Conservation (phyloP, 2,329 filamentous ascomycete genomes). For the Neocatenulostroma microsporum region DNA sequence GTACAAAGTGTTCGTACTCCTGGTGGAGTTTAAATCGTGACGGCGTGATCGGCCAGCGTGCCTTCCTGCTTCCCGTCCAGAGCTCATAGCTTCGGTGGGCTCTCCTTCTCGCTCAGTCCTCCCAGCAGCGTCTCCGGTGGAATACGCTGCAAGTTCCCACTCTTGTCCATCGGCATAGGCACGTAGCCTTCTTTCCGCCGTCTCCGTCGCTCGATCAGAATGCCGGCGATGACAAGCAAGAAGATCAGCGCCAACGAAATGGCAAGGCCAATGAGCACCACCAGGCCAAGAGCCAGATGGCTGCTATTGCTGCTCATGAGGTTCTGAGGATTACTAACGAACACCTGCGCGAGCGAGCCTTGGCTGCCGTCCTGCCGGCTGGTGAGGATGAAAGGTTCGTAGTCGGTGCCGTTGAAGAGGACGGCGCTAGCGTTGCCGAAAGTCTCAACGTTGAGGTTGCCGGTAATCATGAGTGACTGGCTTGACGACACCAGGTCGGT, state of each 20-base stretch:
- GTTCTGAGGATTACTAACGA: constrained; percentile 65
- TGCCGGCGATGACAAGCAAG: constrained; percentile 65
- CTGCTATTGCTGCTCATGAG: constrained; percentile 54
- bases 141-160: constrained; percentile 42
- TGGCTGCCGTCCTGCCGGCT: constrained; percentile 54
- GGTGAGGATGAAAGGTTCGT: constrained; percentile 74
- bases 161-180: constrained; percentile 59
- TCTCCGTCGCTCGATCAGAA: constrained; percentile 66
- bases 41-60: too few relatives aligned
- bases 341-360: constrained; percentile 72
- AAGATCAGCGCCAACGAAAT: constrained; percentile 72
- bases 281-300: constrained; percentile 63
- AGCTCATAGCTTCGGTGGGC: constrained; percentile 17
- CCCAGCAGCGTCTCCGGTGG: constrained; percentile 37
- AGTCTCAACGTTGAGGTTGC: constrained; percentile 63
- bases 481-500: constrained; percentile 57
- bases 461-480: constrained; percentile 75
- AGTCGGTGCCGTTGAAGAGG: constrained; percentile 73
- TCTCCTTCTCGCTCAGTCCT: constrained; percentile 20
- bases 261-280: constrained; percentile 73
- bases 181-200: constrained; percentile 73
- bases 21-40: too few relatives aligned
- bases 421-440: constrained; percentile 80
- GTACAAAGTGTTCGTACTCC: too few relatives aligned
- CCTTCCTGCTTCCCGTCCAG: too few relatives aligned